Percentiles rank a stretch among this genome's conserved stretches.
Conservation (phyloP, 371 early-diverging fungal genomes). For the Mortierella sp. region DNA sequence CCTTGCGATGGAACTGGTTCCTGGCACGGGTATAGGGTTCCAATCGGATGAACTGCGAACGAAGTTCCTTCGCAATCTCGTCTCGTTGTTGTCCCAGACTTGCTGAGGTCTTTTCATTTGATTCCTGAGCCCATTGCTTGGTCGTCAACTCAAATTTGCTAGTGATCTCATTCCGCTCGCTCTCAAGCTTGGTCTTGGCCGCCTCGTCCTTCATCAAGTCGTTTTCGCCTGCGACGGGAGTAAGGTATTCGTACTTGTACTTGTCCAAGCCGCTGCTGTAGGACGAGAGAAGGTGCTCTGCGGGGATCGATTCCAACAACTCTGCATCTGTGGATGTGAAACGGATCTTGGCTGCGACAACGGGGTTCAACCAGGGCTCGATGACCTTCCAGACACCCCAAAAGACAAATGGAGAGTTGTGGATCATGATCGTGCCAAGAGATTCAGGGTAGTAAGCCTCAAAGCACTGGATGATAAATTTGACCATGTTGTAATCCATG, state of each 20-base stretch:
- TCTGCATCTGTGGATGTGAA: conserved; percentile 77
- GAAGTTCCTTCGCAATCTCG: conserved; percentile 35
- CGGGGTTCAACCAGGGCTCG: conserved; percentile 82
- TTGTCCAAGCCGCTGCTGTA: conserved; percentile 37
- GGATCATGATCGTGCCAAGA: conserved; percentile 77
- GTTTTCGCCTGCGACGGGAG: conserved; percentile 39
- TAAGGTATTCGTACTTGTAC: conserved; percentile 36
- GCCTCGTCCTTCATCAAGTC: conserved; percentile 38
- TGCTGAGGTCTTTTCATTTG: not conserved
- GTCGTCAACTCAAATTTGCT: conserved; percentile 52
- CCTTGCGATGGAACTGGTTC: conserved; percentile 54
- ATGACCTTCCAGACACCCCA: conserved; percentile 81
- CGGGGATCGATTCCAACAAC: conserved; percentile 66
- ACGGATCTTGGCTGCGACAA: conserved; percentile 81
- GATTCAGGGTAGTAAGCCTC: conserved; percentile 87
- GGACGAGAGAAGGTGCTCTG: conserved; percentile 7
- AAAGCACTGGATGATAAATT: conserved; percentile 74
- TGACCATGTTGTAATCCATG: conserved; percentile 79
- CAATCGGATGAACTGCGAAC: conserved; percentile 37
- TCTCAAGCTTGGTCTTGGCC: conserved; percentile 22
- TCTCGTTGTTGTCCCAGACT: conserved; percentile 22
- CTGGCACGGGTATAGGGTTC: conserved; percentile 55
- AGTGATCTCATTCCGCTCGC: conserved; percentile 49
- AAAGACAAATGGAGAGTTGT: conserved; percentile 89
- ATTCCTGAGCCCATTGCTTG: conserved; percentile 33